Conservation (phyloP, 176 grass and related monocot genomes). For the Zea mays region Zm-B73-REFERENCE-NAM-5.0 NC_050101.1:28905501-28906000, state of each 20-base stretch:
- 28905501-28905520: slow-evolving; percentile 18
- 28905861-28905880: too few species aligned
- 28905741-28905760: not conserved
- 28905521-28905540: not conserved
- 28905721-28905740: not conserved
- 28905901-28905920: too few species aligned
- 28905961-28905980: too few species aligned
- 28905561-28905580: not conserved
- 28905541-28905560: not conserved
- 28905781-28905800: not conserved
- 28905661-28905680: not conserved
- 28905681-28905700: not conserved
- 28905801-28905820: too few species aligned
- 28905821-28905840: too few species aligned
- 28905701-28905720: not conserved
- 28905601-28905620: not conserved
- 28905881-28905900: too few species aligned
- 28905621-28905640: not conserved
- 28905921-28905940: too few species aligned
- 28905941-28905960: too few species aligned
- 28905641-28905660: not conserved
- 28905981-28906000: too few species aligned
- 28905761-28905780: not conserved
- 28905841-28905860: too few species aligned
- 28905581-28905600: not conserved